Evolutionary conservation across 352 stramenopile species (phyloP).

Genomic region (Pythium coloratum): DNA sequence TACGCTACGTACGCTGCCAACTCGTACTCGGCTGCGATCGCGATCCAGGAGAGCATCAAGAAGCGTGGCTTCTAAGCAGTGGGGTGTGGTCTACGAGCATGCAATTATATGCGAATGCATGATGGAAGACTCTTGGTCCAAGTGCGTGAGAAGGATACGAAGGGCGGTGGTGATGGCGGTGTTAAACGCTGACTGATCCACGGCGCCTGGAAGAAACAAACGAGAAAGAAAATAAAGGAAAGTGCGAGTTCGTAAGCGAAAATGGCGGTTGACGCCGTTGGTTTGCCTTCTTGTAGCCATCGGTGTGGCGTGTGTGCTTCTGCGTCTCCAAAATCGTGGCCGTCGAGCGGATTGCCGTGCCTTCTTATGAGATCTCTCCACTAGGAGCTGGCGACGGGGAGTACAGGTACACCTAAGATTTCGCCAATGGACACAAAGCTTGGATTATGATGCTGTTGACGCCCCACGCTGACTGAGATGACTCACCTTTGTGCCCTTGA

Average conservation of each 20-base stretch:
- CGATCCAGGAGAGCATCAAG: constrained; percentile 78
- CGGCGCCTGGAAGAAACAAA: background rate
- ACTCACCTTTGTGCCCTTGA: constrained; percentile 83
- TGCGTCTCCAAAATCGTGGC: background rate
- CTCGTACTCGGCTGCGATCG: constrained; percentile 85
- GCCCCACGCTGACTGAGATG: background rate
- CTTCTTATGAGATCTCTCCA: background rate
- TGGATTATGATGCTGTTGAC: too few species aligned
- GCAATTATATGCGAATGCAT: background rate
- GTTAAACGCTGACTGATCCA: background rate
- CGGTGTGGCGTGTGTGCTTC: background rate
- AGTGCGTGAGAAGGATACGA: background rate
- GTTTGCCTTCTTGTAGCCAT: background rate
- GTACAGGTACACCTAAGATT: constrained; percentile 68
- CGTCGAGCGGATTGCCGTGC: background rate
- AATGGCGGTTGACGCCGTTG: background rate
- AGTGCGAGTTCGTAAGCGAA: constrained; percentile 5
- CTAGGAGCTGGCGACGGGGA: constrained; percentile 1
- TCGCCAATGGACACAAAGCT: background rate
- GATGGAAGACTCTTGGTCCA: background rate
- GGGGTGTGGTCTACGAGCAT: background rate
- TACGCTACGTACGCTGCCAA: constrained; percentile 83
- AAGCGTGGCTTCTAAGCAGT: constrained; percentile 68
- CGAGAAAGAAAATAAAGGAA: background rate
- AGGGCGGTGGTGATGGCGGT: background rate